Evolutionary conservation across 2,329 filamentous ascomycete genomes (phyloP), one percentile per base, ranked within the genome.

Genomic region (Cladophialophora psammophila): DNA sequence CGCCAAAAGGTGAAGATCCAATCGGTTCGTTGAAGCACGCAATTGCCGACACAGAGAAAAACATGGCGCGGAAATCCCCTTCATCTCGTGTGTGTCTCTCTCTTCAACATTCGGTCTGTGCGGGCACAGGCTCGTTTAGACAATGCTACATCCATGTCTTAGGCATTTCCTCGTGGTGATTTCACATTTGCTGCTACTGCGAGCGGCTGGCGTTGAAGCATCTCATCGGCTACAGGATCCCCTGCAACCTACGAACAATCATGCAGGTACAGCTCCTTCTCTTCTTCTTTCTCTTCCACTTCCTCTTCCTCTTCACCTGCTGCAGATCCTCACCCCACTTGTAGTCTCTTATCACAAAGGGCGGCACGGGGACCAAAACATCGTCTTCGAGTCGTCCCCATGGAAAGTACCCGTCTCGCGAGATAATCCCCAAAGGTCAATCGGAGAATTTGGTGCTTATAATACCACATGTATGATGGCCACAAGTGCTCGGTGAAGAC

Each of bases 401-500:
- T 67, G 63, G 60, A 63, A 66, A 45, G 42, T 68, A 5, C 65
- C 55, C 32, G 52, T 53, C 36, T 60, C 62, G 6, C 56, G 66
- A 57, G 65, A 71, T 38, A 54, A 67, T 55, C 63, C 68, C 12
- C 62, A 48, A 20, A 60, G 50, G 56, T 52, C 50, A 15, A 64
- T 53, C 42, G 36, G 26, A 58, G 54, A 63, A 13, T 60, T 54
- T 5, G 64, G 63, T 34, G 59, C 42, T 8, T 67, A 71, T 32
- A 69, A 69, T 31, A 67, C 55, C 13, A 65, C 61, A 26, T 61
- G 69, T 71, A 60, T n/a, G 69, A 42, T 8, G 15, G 31, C 18
- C 18, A 26, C 32, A 8, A 7, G 45, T 52, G 6, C 5, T 38
- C 12, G 15, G 31, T 15, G 18, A 5, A 7, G 18, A 59, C 2